Percentiles rank a stretch among this genome's conserved stretches.
Conservation (phyloP, 163 green algal species). For the Volvox carteri region DNA sequence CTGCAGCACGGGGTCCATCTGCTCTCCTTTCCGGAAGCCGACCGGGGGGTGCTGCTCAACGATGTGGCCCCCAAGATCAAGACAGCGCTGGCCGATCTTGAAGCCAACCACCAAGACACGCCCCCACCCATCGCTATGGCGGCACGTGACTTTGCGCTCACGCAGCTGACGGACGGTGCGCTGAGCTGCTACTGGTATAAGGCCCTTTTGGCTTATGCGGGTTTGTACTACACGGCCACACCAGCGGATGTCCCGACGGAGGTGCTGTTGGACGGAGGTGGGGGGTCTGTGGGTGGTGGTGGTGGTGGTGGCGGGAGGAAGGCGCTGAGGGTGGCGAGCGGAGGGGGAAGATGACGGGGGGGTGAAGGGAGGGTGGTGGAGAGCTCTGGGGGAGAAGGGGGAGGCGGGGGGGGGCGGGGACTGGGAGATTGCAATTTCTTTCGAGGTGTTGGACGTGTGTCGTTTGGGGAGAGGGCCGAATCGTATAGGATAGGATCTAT, state of each 20-base stretch:
- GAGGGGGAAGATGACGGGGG: neutral
- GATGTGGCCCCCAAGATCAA: conserved; percentile 10
- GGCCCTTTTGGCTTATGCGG: conserved; percentile 21
- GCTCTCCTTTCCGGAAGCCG: neutral
- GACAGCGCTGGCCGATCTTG: neutral
- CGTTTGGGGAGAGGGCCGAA: too few species aligned
- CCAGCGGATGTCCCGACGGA: conserved; percentile 4
- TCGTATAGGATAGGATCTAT: too few species aligned
- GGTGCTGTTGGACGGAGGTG: conserved; percentile 15
- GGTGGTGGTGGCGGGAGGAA: neutral
- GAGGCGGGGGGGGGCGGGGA: too few species aligned
- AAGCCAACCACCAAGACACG: neutral
- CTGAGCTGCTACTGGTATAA: conserved; percentile 45
- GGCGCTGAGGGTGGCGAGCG: too few species aligned
- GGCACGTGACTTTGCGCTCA: conserved; percentile 27
- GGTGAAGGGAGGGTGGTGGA: too few species aligned
- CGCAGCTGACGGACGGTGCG: neutral
- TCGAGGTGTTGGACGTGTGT: too few species aligned
- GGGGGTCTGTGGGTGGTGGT: neutral
- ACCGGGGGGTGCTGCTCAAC: neutral
- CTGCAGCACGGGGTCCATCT: conserved; percentile 32
- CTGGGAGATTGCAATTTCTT: too few species aligned
- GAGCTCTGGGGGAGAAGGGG: too few species aligned
- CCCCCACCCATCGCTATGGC: conserved; percentile 33
- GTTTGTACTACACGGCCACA: neutral